Evolutionary conservation across 2,329 filamentous ascomycete species (phyloP), one percentile per base, ranked within the genome.

Genomic region (Neonectria hederae): DNA sequence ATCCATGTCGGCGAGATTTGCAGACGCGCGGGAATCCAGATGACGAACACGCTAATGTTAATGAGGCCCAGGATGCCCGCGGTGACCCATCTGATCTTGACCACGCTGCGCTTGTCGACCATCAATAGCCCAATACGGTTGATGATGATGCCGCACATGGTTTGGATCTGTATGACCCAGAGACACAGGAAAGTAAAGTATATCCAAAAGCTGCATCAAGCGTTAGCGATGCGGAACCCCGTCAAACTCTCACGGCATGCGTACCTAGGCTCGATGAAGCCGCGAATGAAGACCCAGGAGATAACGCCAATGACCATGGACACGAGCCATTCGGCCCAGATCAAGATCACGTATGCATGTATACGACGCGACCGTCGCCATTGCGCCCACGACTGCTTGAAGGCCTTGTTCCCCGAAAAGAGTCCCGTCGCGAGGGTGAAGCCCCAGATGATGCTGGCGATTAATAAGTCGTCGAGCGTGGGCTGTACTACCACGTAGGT

Each of bases 131-230:
- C 38, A 28, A 64, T 64, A 48, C 62, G 56, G 90, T 92, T 45
- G 92, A 89, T 59, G 87, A 62, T 56, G 45, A 83, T 79, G 1
- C 84, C 73, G n/a, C 82, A 76, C 19, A 71, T 59, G 8, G 65
- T 69, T 57, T 74, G 72, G 2, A 69, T 56, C 65, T 84, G 81
- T 9, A 83, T 75, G 5, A 55, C n/a, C 46, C 64, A 66, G n/a
- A 59, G 51, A 13, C 19, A 63, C 64, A 75, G 56, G 17, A 72
- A 52, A 9, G 42, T 1, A 17, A 72, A 68, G 22, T 51, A 72
- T 24, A 72, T 58, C 68, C 70, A 71, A 24, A 72, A 72, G 30
- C 70, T 72, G 24, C 8, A n/a, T 13, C 2, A n/a, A 0, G 8
- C 2, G 35, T 71, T 38, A 57, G 54, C 26, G 38, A 21, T 2